These are phyloP conservation scores for Hypomontagnella submonticulosa DNA, from an alignment of 495 filamentous ascomycete species.

Conservation along the genomic window DNA sequence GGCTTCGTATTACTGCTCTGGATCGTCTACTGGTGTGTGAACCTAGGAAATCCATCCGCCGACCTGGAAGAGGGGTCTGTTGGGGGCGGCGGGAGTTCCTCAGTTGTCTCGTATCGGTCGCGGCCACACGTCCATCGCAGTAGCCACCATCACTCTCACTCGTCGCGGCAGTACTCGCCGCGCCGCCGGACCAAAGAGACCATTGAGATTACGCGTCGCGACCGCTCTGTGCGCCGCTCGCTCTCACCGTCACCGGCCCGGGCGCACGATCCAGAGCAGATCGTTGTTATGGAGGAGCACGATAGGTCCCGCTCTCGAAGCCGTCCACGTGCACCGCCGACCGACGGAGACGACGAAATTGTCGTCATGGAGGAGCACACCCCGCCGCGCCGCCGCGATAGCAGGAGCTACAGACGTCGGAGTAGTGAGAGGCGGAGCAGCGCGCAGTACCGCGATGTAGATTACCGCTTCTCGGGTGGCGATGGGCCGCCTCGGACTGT, in stretches of 20 bases:
- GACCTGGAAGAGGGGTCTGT: conserved; percentile 50
- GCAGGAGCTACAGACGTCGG: conserved; percentile 45
- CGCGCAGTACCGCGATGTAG: conserved; percentile 47
- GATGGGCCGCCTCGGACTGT: conserved; percentile 46
- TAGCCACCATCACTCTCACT: conserved; percentile 24
- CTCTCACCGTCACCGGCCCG: conserved; percentile 30
- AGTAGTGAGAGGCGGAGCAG: conserved; percentile 50
- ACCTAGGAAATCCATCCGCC: conserved; percentile 52
- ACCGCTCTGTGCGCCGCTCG: conserved; percentile 42
- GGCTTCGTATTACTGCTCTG: conserved; percentile 83
- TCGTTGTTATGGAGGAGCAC: conserved; percentile 54
- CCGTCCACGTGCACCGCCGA: conserved; percentile 23
- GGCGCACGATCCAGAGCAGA: conserved; percentile 42
- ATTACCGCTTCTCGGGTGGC: conserved; percentile 49
- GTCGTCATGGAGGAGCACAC: conserved; percentile 60
- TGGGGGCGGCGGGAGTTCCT: conserved; percentile 24
- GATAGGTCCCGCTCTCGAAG: conserved; percentile 36
- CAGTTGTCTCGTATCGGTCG: conserved; percentile 49
- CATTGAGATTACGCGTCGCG: conserved; percentile 51
- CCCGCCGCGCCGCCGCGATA: conserved; percentile 45
- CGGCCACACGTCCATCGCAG: conserved; percentile 42
- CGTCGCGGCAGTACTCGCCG: conserved; percentile 17
- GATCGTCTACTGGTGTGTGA: conserved; percentile 75
- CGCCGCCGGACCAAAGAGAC: conserved; percentile 43
- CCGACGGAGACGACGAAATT: conserved; percentile 53